Evolutionary conservation across 2,329 filamentous ascomycete genomes (phyloP).

Genomic region (Cladobotryum mycophilum): DNA sequence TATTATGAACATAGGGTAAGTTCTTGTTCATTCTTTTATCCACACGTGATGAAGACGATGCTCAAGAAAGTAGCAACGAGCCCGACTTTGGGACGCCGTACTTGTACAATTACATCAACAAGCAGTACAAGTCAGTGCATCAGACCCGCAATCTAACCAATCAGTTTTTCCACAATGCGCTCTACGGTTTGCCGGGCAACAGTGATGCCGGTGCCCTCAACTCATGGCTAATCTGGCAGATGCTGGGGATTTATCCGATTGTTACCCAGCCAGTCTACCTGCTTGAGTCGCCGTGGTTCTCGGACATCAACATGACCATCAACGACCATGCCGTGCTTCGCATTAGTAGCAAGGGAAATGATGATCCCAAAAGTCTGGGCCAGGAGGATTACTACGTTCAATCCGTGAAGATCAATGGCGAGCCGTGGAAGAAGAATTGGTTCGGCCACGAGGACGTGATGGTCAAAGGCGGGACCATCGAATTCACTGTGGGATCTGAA

Average conservation of each 20-base stretch:
- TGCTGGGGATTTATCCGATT: constrained; percentile 50
- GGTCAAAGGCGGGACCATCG: constrained; percentile 33
- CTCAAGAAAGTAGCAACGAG: constrained; percentile 44
- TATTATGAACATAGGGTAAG: constrained; percentile 1
- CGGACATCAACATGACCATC: constrained; percentile 41
- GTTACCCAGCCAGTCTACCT: constrained; percentile 52
- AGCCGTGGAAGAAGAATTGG: constrained; percentile 48
- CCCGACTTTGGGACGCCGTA: constrained; percentile 50
- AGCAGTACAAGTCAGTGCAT: constrained; percentile 45
- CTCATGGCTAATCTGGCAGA: constrained; percentile 49
- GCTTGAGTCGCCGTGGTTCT: constrained; percentile 43
- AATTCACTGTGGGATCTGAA: constrained; percentile 39
- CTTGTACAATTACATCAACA: constrained; percentile 49
- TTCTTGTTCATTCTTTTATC: neutral
- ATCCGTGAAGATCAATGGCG: constrained; percentile 45
- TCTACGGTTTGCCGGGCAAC: constrained; percentile 48
- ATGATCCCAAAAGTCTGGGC: constrained; percentile 20
- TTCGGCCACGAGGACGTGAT: constrained; percentile 43
- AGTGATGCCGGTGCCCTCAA: constrained; percentile 55
- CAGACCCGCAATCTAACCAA: constrained; percentile 43
- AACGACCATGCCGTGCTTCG: constrained; percentile 24
- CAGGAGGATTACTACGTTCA: constrained; percentile 44
- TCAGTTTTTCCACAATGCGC: constrained; percentile 32
- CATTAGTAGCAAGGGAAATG: constrained; percentile 36
- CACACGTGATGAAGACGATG: constrained; percentile 27